These are phyloP conservation scores for Aspergillus homomorphus DNA, from an alignment of 495 filamentous ascomycete genomes.

Conservation along the genomic window DNA sequence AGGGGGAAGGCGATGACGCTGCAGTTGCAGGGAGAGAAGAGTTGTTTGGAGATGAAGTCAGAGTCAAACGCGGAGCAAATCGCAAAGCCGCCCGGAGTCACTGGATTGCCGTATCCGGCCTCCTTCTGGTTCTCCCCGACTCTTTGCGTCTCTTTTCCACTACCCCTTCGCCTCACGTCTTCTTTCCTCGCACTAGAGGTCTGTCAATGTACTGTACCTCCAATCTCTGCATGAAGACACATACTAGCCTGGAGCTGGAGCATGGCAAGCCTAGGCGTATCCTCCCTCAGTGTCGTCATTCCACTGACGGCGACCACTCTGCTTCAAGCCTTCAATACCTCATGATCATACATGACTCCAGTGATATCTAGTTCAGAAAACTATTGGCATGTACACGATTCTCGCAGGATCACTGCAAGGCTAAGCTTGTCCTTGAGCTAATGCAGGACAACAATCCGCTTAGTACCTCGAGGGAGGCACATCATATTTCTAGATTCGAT, in stretches of 20 bases:
- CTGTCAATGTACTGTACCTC: not conserved
- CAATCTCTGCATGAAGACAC: not conserved
- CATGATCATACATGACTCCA: not conserved
- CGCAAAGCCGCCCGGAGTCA: slow-evolving; percentile 1
- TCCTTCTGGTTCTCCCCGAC: not conserved
- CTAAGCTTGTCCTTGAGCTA: not conserved
- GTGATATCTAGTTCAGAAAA: no score
- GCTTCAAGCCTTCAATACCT: not conserved
- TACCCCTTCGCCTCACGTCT: not conserved
- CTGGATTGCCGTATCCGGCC: slow-evolving; percentile 10
- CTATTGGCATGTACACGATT: no score
- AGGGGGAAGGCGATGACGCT: slow-evolving; percentile 1
- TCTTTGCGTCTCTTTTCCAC: not conserved
- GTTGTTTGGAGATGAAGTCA: slow-evolving; percentile 5
- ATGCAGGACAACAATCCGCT: slow-evolving; percentile 1
- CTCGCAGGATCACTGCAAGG: not conserved
- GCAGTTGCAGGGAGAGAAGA: not conserved
- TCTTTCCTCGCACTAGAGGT: no score
- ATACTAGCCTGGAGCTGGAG: not conserved
- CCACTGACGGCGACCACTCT: no score
- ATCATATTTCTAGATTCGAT: not conserved
- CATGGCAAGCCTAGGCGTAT: not conserved
- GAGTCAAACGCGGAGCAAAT: not conserved
- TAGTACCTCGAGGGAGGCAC: not conserved
- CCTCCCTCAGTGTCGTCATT: not conserved